These are phyloP conservation scores for Aspergillus coremiiformis DNA, from an alignment of 495 filamentous ascomycete genomes.

Conservation along the genomic window DNA sequence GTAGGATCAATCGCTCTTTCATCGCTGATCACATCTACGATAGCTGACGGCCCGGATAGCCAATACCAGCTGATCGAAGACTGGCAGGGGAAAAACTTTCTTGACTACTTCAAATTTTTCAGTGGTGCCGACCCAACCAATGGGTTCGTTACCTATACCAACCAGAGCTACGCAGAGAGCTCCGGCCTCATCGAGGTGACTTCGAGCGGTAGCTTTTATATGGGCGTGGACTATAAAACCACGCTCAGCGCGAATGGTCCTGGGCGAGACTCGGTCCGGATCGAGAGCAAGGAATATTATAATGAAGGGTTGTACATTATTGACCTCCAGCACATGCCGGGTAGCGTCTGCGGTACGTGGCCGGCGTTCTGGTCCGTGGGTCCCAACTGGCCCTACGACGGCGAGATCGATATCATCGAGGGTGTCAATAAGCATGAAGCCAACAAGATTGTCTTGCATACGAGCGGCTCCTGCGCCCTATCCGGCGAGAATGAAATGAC, in stretches of 20 bases:
- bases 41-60: slow-evolving; percentile 8
- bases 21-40: slow-evolving; percentile 8
- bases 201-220: slow-evolving; percentile 41
- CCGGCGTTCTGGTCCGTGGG: slow-evolving; percentile 73
- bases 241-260: slow-evolving; percentile 26
- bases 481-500: slow-evolving; percentile 41
- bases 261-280: slow-evolving; percentile 62
- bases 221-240: slow-evolving; percentile 43
- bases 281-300: slow-evolving; percentile 61
- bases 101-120: slow-evolving; percentile 46
- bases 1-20: slow-evolving; percentile 17
- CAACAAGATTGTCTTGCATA: slow-evolving; percentile 73
- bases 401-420: slow-evolving; percentile 92
- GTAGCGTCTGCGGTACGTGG: slow-evolving; percentile 61
- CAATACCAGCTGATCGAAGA: slow-evolving; percentile 37
- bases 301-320: slow-evolving; percentile 64
- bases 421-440: slow-evolving; percentile 61
- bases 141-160: slow-evolving; percentile 62
- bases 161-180: slow-evolving; percentile 46
- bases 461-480: slow-evolving; percentile 54
- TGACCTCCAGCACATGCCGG: slow-evolving; percentile 73
- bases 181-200: slow-evolving; percentile 50
- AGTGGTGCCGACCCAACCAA: slow-evolving; percentile 55
- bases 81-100: slow-evolving; percentile 43
- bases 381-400: slow-evolving; percentile 65